These are phyloP conservation scores for Tylopilus intermedius DNA, from an alignment of 768 basidiomycete species.

Conservation along the genomic window DNA sequence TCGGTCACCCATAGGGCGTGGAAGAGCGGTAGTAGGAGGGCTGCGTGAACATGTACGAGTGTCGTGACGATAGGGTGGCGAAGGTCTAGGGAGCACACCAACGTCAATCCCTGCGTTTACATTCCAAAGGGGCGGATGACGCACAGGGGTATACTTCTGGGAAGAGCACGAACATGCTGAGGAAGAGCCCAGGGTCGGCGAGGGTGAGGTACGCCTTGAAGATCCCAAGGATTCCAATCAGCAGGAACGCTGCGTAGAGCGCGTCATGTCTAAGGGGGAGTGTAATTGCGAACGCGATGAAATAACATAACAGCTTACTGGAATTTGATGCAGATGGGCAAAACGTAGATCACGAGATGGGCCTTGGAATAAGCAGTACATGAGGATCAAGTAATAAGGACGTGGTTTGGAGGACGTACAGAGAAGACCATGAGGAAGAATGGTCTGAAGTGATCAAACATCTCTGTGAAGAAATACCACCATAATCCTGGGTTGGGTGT, in stretches of 20 bases:
- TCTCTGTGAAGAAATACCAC: slow-evolving; percentile 99
- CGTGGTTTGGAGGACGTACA: slow-evolving; percentile 40
- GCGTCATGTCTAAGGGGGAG: slow-evolving; percentile 63
- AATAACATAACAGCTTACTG: slow-evolving; percentile 43
- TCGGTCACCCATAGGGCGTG: slow-evolving; percentile 87
- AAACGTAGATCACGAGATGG: slow-evolving; percentile 77
- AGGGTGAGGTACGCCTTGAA: slow-evolving; percentile 94
- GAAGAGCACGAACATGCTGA: slow-evolving; percentile 75
- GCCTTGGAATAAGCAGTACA: slow-evolving; percentile 40
- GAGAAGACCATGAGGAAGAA: slow-evolving; percentile 67
- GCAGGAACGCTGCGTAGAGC: slow-evolving; percentile 70
- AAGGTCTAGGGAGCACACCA: slow-evolving; percentile 49
- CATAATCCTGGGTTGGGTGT: slow-evolving; percentile 92
- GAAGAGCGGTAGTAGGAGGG: slow-evolving; percentile 84
- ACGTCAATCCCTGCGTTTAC: neutral
- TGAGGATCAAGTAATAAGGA: neutral
- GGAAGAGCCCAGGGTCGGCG: slow-evolving; percentile 82
- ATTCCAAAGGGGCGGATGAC: slow-evolving; percentile 30
- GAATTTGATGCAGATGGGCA: slow-evolving; percentile 85
- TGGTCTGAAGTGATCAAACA: slow-evolving; percentile 80
- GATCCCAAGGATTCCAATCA: slow-evolving; percentile 70
- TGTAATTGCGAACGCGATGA: neutral
- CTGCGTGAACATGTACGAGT: slow-evolving; percentile 78
- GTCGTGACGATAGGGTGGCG: slow-evolving; percentile 80
- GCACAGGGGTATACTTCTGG: slow-evolving; percentile 79